Base-by-base conservation (phyloP, 768 basidiomycete species). In the Peribolospora baueri region DNA sequence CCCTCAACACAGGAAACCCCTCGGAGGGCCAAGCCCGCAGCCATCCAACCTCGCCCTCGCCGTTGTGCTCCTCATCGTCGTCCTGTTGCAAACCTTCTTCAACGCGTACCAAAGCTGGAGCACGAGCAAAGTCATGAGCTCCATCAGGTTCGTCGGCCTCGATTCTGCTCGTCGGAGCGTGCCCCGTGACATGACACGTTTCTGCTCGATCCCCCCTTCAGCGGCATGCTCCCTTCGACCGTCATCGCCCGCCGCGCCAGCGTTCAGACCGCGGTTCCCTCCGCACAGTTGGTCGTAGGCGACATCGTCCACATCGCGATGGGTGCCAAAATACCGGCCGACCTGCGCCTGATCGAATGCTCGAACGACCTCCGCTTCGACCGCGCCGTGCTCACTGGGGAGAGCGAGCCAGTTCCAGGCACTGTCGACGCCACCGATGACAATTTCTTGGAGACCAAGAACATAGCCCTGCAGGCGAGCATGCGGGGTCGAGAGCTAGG, bases 331-430 rank as follows among this genome's bases (percentile, higher is more conserved):
- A 59, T 69, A 11, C 68, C 70, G 3, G 69, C 69, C 41, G 70
- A 71, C 55, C 25, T 70, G 9, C 64, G 70, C 10, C 64, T 72
- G 70, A 45, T 75, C 69, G 46, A 74, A 63, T 62, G 71, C 36
- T 75, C 73, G 25, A 66, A 72, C 3, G 79, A 81, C 61, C 65
- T 79, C 45, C 71, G 72, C 54, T 75, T 80, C 50, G 80, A 81
- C 59, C 69, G 78, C 40, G 74, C 76, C 41, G 72, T 80, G 45
- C 69, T 81, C n/a, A 81, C 80, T 4, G 77, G 76, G 11, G 76
- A 78, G 71, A 38, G 68, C 3, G 67, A 71, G 36, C 59, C 67
- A 7, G 64, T 69, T 37, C 42, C 58, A 7, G 67, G 57, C 0
- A 63, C 57, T 54, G 60, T 75, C 39, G 69, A 74, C n/a, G 58